Conservation (phyloP, 2,329 filamentous ascomycete genomes). For the Trichoderma asperellum region DNA sequence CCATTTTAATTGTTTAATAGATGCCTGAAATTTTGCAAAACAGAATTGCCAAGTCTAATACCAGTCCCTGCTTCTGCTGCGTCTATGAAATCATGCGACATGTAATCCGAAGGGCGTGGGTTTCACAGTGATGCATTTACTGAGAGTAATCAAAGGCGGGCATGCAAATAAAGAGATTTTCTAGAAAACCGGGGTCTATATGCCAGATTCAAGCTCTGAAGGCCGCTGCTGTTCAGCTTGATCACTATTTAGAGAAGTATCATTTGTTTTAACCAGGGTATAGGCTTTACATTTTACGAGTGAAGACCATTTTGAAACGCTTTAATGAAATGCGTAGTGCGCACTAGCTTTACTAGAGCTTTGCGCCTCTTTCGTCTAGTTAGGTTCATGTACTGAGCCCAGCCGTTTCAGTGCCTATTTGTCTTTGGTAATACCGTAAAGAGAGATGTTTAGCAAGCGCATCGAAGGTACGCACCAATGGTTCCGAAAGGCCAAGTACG, state of each 20-base stretch:
- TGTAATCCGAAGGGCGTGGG: slow-evolving; percentile 17
- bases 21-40: background rate
- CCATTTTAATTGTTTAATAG: background rate
- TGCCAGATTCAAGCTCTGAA: background rate
- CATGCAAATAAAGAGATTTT: background rate
- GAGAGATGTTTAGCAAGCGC: no score
- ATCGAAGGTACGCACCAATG: no score
- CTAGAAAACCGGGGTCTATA: background rate
- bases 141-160: background rate
- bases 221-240: background rate
- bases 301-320: background rate
- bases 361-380: background rate
- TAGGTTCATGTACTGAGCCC: no score
- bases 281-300: no score
- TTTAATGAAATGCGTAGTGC: no score
- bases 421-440: no score
- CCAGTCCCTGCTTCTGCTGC: background rate
- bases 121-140: background rate
- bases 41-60: background rate
- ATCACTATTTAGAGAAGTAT: background rate
- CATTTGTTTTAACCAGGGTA: no score
- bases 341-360: background rate
- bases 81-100: background rate
- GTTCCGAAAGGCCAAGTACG: no score
- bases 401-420: no score